phyloP scores from a whole-genome alignment of 2,329 filamentous ascomycete genomes.

The Rutstroemia sp. region DNA sequence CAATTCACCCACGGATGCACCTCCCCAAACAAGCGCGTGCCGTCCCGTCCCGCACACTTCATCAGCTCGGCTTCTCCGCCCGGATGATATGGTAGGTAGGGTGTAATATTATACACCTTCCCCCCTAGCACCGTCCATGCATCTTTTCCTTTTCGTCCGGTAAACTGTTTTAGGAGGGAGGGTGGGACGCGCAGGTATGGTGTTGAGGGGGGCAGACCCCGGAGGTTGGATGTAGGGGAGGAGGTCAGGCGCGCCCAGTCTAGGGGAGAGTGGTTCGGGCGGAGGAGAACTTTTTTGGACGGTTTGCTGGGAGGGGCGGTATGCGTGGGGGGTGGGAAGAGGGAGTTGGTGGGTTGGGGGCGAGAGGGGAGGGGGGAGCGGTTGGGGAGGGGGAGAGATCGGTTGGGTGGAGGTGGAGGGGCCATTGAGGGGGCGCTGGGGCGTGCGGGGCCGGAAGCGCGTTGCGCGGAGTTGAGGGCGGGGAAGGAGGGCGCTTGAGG shows the following conservation, averaged over 20 bases:
- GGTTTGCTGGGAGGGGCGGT: conserved; percentile 41
- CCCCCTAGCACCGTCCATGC: conserved; percentile 89
- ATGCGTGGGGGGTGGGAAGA: conserved; percentile 40
- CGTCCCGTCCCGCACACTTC: conserved; percentile 53
- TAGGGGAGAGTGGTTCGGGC: conserved; percentile 88
- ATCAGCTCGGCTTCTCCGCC: conserved; percentile 72
- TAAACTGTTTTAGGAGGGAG: conserved; percentile 67
- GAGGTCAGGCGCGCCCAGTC: conserved; percentile 84
- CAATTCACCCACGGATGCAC: conserved; percentile 68
- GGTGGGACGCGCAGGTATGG: conserved; percentile 71
- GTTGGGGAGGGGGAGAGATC: conserved; percentile 33
- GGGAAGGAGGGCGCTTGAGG: conserved; percentile 35
- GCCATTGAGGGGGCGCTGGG: conserved; percentile 13
- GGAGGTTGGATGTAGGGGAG: conserved; percentile 56
- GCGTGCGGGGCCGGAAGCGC: conserved; percentile 31
- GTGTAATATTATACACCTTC: conserved; percentile 88
- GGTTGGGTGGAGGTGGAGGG: conserved; percentile 19
- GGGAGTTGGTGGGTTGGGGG: conserved; percentile 27
- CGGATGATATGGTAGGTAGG: conserved; percentile 85
- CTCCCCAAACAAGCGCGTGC: conserved; percentile 56
- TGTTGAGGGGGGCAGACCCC: conserved; percentile 46
- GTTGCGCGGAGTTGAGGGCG: conserved; percentile 44
- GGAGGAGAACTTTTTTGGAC: conserved; percentile 66
- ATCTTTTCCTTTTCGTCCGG: conserved; percentile 75
- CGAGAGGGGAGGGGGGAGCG: conserved; percentile 27